Evolutionary conservation across 2,329 filamentous ascomycete genomes (phyloP), one percentile per base, ranked within the genome.

Genomic region (Stachybotrys chartarum): DNA sequence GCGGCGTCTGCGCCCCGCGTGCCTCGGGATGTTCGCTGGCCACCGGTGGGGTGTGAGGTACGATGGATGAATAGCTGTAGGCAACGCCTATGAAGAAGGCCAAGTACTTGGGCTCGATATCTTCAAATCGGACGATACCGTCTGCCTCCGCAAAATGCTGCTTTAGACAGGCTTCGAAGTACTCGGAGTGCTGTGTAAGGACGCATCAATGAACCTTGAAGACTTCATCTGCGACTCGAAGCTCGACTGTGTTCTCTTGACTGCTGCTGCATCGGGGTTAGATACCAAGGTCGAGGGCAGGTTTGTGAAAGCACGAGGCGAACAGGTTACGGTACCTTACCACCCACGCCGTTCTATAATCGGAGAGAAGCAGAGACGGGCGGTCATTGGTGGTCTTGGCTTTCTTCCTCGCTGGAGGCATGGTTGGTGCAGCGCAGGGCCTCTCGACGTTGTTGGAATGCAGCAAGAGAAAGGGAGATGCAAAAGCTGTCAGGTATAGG

Each of bases 81-180:
- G 68, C 67, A 10, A 72, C 58, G 30, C 70, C 69, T 11, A 72
- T 62, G 45, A 70, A 72, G 42, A 70, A 62, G 6, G 60, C 69
- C 46, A 72, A 60, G 49, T 69, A 71, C 7, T 62, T 61, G 14
- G 68, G 61, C 7, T 72, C 64, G 30, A 72, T 62, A 12, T 71
- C 68, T 12, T 68, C 63, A 42, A 72, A 71, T 3, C 57, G 54
- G 12, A 72, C 59, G 1, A 56, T 46, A 12, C 67, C 61, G 32
- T 65, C 61, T 3, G 60, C 63, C 53, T 72, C 69, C 10, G 53
- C 47, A 50, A 66, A 72, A 7, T 61, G 58, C 12, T 65, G 57
- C 52, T 58, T 59, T 30, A 70, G 52, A 56, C 65, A 67, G 10
- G 61, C 54, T 12, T 63, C 59, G 47, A 72, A 72, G 50, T 72